Conservation (phyloP, 2,329 filamentous ascomycete species). For the Trichoderma sp. region DNA sequence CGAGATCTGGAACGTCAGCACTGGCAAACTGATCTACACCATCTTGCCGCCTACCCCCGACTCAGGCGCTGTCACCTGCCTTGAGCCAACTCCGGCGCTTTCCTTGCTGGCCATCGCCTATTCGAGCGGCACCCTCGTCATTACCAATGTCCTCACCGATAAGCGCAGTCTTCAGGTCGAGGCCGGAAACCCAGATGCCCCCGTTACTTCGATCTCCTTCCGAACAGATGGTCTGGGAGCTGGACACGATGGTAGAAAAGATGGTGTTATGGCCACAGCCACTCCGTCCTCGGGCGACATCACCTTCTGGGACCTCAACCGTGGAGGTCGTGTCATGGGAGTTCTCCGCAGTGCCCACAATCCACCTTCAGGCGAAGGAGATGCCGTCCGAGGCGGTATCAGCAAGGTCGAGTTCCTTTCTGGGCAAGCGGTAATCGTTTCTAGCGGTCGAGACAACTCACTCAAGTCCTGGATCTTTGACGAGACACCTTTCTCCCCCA, state of each 20-base stretch:
- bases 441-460: slow-evolving; percentile 89
- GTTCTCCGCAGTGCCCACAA: slow-evolving; percentile 87
- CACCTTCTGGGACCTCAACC: slow-evolving; percentile 94
- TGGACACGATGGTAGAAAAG: slow-evolving; percentile 78
- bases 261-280: slow-evolving; percentile 93
- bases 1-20: slow-evolving; percentile 97
- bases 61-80: slow-evolving; percentile 80
- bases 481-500: slow-evolving; percentile 82
- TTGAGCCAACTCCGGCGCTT: slow-evolving; percentile 81
- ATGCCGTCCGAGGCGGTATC: slow-evolving; percentile 70
- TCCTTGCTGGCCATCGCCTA: slow-evolving; percentile 89
- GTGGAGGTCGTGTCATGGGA: slow-evolving; percentile 82
- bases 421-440: slow-evolving; percentile 87
- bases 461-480: slow-evolving; percentile 97
- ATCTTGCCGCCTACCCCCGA: slow-evolving; percentile 74
- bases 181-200: slow-evolving; percentile 63
- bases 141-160: slow-evolving; percentile 82
- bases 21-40: slow-evolving; percentile 87
- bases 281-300: slow-evolving; percentile 80
- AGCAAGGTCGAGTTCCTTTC: slow-evolving; percentile 86
- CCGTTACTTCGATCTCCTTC: slow-evolving; percentile 84
- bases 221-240: slow-evolving; percentile 86
- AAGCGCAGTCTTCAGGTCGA: slow-evolving; percentile 70
- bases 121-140: slow-evolving; percentile 72
- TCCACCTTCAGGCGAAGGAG: slow-evolving; percentile 61